These are phyloP conservation scores for Pseudocohnilembus persalinus DNA, from an alignment of 169 alveolate genomes.

Conservation along the genomic window DNA sequence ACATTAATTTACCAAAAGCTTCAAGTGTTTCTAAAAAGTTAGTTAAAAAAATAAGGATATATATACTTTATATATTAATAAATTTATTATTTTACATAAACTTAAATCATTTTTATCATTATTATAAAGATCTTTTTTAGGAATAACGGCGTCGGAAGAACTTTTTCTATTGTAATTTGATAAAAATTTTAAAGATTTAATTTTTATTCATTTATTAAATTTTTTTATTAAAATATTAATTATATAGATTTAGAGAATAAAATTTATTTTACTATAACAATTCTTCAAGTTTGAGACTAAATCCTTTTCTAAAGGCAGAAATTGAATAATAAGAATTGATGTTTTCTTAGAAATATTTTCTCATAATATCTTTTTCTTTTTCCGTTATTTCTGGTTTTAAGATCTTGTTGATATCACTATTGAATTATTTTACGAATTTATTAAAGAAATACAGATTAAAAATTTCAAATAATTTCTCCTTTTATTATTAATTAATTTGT, in stretches of 20 bases:
- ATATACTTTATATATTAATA: too few species aligned
- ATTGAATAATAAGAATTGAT: neutral
- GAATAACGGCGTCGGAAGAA: neutral
- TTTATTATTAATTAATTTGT: neutral
- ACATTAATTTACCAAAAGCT: neutral
- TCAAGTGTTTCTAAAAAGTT: neutral
- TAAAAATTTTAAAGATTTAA: too few species aligned
- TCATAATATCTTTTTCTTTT: neutral
- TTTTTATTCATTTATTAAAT: too few species aligned
- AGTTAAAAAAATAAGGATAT: too few species aligned
- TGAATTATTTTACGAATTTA: neutral
- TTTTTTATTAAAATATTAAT: too few species aligned
- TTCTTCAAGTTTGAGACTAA: neutral
- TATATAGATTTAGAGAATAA: neutral
- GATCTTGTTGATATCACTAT: neutral
- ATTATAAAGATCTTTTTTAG: neutral
- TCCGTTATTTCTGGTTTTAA: neutral
- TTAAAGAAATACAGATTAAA: conserved; percentile 4
- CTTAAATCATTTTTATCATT: neutral
- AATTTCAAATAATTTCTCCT: neutral
- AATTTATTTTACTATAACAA: too few species aligned
- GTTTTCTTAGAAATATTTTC: neutral
- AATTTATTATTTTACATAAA: neutral
- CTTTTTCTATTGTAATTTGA: neutral
- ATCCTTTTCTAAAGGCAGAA: neutral